Percentiles rank a stretch among this genome's conserved stretches.
phyloP scores from a whole-genome alignment of 2,329 filamentous ascomycete species.

The Colletotrichum coccodes region DNA sequence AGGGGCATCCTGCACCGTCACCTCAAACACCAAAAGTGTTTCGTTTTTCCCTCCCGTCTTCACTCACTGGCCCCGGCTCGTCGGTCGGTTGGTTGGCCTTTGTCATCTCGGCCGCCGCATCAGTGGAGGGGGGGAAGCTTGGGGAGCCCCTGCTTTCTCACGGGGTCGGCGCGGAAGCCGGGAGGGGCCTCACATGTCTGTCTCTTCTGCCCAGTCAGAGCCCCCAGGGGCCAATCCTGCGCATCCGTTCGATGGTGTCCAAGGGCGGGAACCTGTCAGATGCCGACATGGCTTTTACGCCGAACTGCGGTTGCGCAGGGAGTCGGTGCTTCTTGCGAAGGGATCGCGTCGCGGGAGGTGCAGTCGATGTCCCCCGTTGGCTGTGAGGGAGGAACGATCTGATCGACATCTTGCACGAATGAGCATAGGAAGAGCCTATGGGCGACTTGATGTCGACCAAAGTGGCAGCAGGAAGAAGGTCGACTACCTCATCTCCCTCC shows the following conservation, averaged over 20 bases:
- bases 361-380: not conserved
- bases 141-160: not conserved
- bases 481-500: not conserved
- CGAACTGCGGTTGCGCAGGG: not conserved
- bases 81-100: too few species aligned
- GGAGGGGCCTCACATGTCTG: not conserved
- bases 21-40: slow-evolving; percentile 29
- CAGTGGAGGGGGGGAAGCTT: not conserved
- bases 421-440: not conserved
- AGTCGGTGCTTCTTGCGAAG: not conserved
- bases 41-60: slow-evolving; percentile 11
- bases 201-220: not conserved
- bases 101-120: too few species aligned
- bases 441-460: not conserved
- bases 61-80: not conserved
- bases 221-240: not conserved
- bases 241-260: slow-evolving; percentile 3
- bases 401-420: slow-evolving; percentile 3
- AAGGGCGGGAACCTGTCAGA: slow-evolving; percentile 9
- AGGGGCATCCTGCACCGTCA: slow-evolving; percentile 18
- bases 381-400: not conserved
- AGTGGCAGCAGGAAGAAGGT: not conserved
- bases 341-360: not conserved
- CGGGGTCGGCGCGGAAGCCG: not conserved
- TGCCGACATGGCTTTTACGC: slow-evolving; percentile 6